These are phyloP conservation scores for Yamadazyma trypodendri DNA, from an alignment of 1,139 yeast species.

Conservation along the genomic window DNA sequence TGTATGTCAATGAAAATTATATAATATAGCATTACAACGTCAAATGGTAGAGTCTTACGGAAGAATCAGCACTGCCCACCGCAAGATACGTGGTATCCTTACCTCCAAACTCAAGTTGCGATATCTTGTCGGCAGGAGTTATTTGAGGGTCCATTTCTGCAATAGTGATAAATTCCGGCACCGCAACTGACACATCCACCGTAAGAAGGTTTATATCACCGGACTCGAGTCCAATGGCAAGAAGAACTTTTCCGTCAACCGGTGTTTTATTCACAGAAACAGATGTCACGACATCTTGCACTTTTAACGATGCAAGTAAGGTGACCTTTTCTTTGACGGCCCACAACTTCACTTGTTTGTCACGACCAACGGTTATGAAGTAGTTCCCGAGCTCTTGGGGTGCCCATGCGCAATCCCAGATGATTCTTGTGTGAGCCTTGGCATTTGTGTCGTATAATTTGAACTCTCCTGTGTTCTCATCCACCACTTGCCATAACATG, in stretches of 20 bases:
- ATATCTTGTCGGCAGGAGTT: constrained; percentile 61
- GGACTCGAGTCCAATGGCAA: constrained; percentile 74
- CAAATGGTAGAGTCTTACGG: constrained; percentile 55
- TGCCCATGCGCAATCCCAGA: constrained; percentile 95
- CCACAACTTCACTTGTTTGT: constrained; percentile 79
- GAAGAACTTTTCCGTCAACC: constrained; percentile 22
- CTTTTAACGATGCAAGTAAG: constrained; percentile 33
- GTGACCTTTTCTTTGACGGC: constrained; percentile 27
- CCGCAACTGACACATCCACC: constrained; percentile 28
- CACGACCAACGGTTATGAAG: constrained; percentile 88
- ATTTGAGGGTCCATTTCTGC: constrained; percentile 31
- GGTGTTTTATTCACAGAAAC: constrained; percentile 49
- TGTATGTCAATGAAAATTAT: background rate
- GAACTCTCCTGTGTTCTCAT: constrained; percentile 40
- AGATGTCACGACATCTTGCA: constrained; percentile 67
- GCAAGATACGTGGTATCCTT: constrained; percentile 41
- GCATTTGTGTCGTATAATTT: constrained; percentile 44
- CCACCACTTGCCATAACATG: constrained; percentile 65
- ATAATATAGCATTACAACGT: too few relatives aligned
- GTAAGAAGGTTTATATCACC: constrained; percentile 37
- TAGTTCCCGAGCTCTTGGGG: constrained; percentile 35
- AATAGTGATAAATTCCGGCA: constrained; percentile 25
- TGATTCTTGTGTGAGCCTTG: constrained; percentile 86
- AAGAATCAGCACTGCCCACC: constrained; percentile 68
- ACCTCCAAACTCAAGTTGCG: constrained; percentile 57